Conservation (phyloP, 23 red algal species). For the Gracilaria caudata region DNA sequence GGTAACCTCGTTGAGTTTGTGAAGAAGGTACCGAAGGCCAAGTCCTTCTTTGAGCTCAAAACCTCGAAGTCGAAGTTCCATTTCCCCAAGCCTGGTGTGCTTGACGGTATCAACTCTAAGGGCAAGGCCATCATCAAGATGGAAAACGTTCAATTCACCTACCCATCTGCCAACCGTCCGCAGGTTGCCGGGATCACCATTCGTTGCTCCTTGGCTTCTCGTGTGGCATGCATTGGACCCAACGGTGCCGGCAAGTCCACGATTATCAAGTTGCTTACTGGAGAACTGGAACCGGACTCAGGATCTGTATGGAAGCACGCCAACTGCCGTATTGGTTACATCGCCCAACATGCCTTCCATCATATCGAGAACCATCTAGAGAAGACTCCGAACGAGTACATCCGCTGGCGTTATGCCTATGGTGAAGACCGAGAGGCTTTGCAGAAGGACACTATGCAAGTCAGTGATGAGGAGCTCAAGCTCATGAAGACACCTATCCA, state of each 20-base stretch:
- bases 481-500: constrained; percentile 75
- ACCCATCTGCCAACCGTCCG: constrained; percentile 69
- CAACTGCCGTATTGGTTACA: constrained; percentile 90
- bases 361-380: constrained; percentile 91
- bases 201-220: constrained; percentile 81
- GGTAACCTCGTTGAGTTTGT: constrained; percentile 95
- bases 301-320: constrained; percentile 95
- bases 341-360: constrained; percentile 98
- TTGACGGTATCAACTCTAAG: constrained; percentile 88
- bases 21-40: constrained; percentile 85
- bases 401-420: constrained; percentile 88
- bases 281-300: constrained; percentile 80
- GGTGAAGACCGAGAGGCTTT: constrained; percentile 86
- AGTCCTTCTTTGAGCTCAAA: constrained; percentile 90
- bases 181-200: constrained; percentile 85
- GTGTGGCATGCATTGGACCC: constrained; percentile 93
- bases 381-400: constrained; percentile 89
- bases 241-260: constrained; percentile 99
- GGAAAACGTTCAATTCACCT: constrained; percentile 91
- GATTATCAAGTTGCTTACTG: constrained; percentile 93
- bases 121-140: constrained; percentile 96
- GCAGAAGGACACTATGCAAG: constrained; percentile 82
- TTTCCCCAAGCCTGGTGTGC: constrained; percentile 79
- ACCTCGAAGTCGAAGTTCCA: constrained; percentile 73
- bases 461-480: constrained; percentile 78